Evolutionary conservation across 768 basidiomycete species (phyloP).

Genomic region (Serendipita indica): DNA sequence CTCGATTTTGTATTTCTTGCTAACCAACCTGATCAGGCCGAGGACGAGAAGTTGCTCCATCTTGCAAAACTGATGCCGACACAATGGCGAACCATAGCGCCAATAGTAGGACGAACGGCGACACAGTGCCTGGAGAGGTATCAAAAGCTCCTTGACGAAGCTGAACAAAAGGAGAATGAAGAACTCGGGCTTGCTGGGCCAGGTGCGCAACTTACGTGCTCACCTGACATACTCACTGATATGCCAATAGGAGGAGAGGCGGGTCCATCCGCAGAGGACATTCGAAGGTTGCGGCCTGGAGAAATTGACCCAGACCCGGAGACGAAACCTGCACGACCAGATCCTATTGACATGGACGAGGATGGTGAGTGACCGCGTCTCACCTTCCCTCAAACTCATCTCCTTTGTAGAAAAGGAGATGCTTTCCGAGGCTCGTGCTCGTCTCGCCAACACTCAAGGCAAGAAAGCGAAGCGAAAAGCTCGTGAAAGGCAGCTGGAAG

Average conservation of each 20-base stretch:
- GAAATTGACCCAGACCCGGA: constrained; percentile 99
- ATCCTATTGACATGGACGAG: constrained; percentile 99
- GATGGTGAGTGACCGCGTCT: constrained; percentile 45
- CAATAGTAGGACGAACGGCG: constrained; percentile 93
- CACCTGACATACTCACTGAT: neutral
- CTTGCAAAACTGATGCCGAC: constrained; percentile 98
- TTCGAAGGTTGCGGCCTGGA: constrained; percentile 76
- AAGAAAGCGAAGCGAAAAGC: constrained; percentile 99
- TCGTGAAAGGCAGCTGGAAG: constrained; percentile 90
- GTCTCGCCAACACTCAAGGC: constrained; percentile 96
- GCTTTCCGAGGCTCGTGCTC: constrained; percentile 95
- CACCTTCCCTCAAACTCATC: constrained; percentile 4
- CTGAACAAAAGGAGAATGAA: constrained; percentile 90
- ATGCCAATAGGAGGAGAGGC: constrained; percentile 29
- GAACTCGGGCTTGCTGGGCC: constrained; percentile 85
- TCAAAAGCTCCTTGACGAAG: constrained; percentile 94
- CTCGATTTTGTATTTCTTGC: neutral
- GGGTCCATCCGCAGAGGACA: constrained; percentile 84
- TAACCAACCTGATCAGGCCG: constrained; percentile 39
- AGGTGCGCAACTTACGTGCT: constrained; percentile 23
- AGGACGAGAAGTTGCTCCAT: constrained; percentile 96
- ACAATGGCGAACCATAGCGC: constrained; percentile 98
- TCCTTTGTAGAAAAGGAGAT: constrained; percentile 80
- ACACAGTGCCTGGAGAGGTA: constrained; percentile 97
- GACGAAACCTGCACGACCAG: constrained; percentile 93